These are phyloP conservation scores for Odonthalia washingtoniensis DNA, from an alignment of 31 red algal genomes.

Conservation along the genomic window DNA sequence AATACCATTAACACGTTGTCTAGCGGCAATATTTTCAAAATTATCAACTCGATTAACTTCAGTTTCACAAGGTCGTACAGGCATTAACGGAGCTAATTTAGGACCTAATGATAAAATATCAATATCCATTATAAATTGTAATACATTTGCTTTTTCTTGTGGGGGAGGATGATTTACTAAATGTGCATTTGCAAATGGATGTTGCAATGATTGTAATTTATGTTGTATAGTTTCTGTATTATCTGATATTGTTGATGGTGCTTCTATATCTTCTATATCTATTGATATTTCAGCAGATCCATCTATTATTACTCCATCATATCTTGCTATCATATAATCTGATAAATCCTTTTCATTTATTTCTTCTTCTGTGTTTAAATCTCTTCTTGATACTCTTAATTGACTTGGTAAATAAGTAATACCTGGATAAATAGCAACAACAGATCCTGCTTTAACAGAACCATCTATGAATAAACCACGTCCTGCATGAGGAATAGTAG, in stretches of 20 bases:
- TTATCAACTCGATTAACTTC: not conserved
- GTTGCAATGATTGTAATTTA: slow-evolving; percentile 19
- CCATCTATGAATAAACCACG: slow-evolving; percentile 72
- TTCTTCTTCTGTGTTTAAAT: not conserved
- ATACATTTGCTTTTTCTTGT: slow-evolving; percentile 21
- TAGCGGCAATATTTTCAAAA: slow-evolving; percentile 39
- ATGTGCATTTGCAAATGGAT: slow-evolving; percentile 63
- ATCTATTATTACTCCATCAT: slow-evolving; percentile 82
- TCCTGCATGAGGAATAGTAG: slow-evolving; percentile 46
- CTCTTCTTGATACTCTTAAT: slow-evolving; percentile 6
- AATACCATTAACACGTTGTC: slow-evolving; percentile 46
- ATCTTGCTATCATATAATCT: slow-evolving; percentile 62
- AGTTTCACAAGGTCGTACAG: slow-evolving; percentile 16
- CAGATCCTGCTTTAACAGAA: slow-evolving; percentile 24
- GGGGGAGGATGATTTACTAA: slow-evolving; percentile 51
- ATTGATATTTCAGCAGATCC: slow-evolving; percentile 48
- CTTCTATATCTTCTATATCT: not conserved
- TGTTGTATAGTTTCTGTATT: not conserved
- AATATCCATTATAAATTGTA: slow-evolving; percentile 63
- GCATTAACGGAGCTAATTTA: slow-evolving; percentile 28
- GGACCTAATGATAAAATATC: slow-evolving; percentile 12
- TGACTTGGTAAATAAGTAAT: slow-evolving; percentile 54
- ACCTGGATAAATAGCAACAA: slow-evolving; percentile 79
- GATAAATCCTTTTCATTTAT: slow-evolving; percentile 16
- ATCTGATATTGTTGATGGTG: not conserved